A percentile compares a stretch with the other conserved stretches of the same genome.
Conservation (phyloP, 2,329 filamentous ascomycete species). For the Claviceps purpurea region DNA sequence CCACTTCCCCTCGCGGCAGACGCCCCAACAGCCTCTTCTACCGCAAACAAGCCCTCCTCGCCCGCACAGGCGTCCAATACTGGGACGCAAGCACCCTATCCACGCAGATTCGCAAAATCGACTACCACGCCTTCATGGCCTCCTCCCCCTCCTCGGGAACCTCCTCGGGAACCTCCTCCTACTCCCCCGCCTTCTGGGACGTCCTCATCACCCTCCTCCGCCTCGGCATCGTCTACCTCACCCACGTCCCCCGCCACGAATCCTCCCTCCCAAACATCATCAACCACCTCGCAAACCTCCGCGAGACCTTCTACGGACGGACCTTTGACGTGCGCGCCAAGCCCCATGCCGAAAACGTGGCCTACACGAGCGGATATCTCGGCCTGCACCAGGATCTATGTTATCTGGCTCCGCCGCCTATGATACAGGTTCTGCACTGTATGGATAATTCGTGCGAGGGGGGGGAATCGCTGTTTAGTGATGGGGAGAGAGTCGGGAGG, state of each 20-base stretch:
- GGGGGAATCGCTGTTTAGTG: slow-evolving; percentile 77
- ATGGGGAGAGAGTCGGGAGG: slow-evolving; percentile 50
- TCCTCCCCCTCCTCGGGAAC: neutral
- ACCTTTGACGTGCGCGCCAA: slow-evolving; percentile 85
- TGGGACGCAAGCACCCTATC: slow-evolving; percentile 29
- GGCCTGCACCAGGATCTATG: slow-evolving; percentile 89
- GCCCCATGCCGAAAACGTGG: slow-evolving; percentile 76
- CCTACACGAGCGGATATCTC: slow-evolving; percentile 71
- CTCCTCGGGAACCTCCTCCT: neutral
- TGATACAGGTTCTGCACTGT: slow-evolving; percentile 81
- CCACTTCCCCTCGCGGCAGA: slow-evolving; percentile 7
- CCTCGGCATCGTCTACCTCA: slow-evolving; percentile 66
- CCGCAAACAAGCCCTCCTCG: slow-evolving; percentile 15
- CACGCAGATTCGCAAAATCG: slow-evolving; percentile 40
- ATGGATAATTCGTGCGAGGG: slow-evolving; percentile 67
- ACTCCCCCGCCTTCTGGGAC: slow-evolving; percentile 36
- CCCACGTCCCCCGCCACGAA: slow-evolving; percentile 56
- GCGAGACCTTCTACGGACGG: slow-evolving; percentile 79
- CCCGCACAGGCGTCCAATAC: slow-evolving; percentile 20
- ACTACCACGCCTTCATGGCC: slow-evolving; percentile 60
- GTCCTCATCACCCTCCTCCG: slow-evolving; percentile 49
- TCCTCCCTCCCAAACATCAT: slow-evolving; percentile 55
- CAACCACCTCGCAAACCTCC: slow-evolving; percentile 59
- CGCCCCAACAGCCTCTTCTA: slow-evolving; percentile 9
- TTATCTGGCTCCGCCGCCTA: slow-evolving; percentile 68